phyloP scores from a whole-genome alignment of 2,329 filamentous ascomycete species.

The Pseudogymnoascus sp. region DNA sequence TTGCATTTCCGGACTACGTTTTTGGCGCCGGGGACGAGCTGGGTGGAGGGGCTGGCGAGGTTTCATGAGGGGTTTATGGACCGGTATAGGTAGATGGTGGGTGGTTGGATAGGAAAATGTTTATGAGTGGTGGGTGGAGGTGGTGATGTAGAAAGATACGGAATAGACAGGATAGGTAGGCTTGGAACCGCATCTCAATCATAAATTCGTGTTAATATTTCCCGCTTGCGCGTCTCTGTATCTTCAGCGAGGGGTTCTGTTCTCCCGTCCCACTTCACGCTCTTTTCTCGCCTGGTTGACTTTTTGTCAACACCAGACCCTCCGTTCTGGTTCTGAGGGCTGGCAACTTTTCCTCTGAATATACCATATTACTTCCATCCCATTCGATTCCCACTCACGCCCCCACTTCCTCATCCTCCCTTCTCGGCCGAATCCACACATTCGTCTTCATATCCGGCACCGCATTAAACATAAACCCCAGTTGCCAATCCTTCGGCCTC shows the following conservation, averaged over 20 bases:
- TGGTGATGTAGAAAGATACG: background rate
- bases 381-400: background rate
- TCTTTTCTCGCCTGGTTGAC: background rate
- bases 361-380: background rate
- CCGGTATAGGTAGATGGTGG: slow-evolving; percentile 47
- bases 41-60: slow-evolving; percentile 76
- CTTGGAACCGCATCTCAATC: slow-evolving; percentile 2
- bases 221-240: background rate
- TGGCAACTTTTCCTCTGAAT: background rate
- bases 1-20: slow-evolving; percentile 96
- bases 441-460: background rate
- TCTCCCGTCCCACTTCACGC: background rate
- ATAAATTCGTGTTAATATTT: background rate
- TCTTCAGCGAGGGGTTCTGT: background rate
- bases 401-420: background rate
- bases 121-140: background rate
- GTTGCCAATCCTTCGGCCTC: background rate
- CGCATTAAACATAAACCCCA: background rate
- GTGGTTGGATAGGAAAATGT: background rate
- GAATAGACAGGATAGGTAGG: background rate
- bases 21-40: slow-evolving; percentile 90
- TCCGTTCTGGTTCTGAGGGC: background rate
- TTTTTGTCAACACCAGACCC: background rate
- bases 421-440: background rate
- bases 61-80: slow-evolving; percentile 91